Evolutionary conservation across 179 eudicot species (phyloP), one percentile per base, ranked within the genome.

Genomic region (Beta corolliflora): DNA sequence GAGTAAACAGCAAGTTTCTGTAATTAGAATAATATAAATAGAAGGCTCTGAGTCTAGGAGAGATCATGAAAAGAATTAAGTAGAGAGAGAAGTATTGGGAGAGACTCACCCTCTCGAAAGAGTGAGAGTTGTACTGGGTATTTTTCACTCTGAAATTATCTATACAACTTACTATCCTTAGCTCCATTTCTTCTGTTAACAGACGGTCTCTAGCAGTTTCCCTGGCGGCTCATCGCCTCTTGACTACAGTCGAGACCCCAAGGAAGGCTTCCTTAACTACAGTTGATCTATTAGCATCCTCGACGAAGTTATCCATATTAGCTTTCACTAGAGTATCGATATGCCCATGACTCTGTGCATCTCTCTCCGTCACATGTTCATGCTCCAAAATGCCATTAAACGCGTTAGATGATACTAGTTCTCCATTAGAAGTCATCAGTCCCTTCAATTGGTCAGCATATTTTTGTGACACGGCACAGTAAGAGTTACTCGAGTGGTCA

Each of bases 381-480:
- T 71, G 81, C 77, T 78, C 79, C 19, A 66, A 73, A 19, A 52
- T 29, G 29, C 23, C 23, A 9, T 54, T 16, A 56, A 60, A 12
- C 67, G 15, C 71, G 67, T 71, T 66, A n/a, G 81, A 85, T 41
- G 61, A 66, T 75, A 67, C 66, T 25, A 15, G 65, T 66, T 80
- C 77, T 79, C 78, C 93, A 67, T 82, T 85, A 75, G 63, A 86
- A 81, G 76, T 78, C 16, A 86, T 73, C 86, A 93, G 80, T 71
- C 88, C 91, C 83, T 72, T 88, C 80, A 91, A 60, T 46, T 87
- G 90, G 45, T 88, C 89, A n/a, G 73, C 77, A 45, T 81, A 84
- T 21, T 77, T 77, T 44, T 58, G 83, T 4, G 91, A 82, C 69
- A 83, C 77, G n/a, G 78, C 67, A 61, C 73, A 25, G 48, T 71